A percentile compares a stretch with the other conserved stretches of the same genome.
phyloP scores from a whole-genome alignment of 495 filamentous ascomycete species.

The Aspergillus incahuasiensis region DNA sequence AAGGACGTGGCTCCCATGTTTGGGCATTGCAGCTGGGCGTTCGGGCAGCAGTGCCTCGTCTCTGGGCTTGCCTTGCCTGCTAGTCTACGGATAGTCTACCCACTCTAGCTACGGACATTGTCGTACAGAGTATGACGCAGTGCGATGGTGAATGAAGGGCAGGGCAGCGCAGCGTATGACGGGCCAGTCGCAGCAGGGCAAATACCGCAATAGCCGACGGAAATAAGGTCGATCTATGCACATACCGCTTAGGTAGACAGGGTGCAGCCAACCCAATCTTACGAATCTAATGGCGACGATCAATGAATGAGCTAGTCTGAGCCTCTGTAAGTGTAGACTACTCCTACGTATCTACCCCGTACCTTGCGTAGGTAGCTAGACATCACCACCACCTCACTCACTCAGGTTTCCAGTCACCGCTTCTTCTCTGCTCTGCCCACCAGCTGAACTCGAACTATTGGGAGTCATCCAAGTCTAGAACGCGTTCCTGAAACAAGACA shows the following conservation, averaged over 20 bases:
- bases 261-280: background rate
- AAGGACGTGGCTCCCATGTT: background rate
- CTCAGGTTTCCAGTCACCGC: background rate
- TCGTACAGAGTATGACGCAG: slow-evolving; percentile 1
- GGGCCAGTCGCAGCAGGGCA: background rate
- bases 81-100: no score
- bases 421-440: background rate
- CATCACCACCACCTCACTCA: background rate
- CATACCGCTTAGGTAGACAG: background rate
- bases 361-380: no score
- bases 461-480: background rate
- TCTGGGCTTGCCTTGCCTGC: background rate
- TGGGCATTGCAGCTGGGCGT: background rate
- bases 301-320: background rate
- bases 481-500: slow-evolving; percentile 2
- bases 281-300: background rate
- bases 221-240: background rate
- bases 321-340: background rate
- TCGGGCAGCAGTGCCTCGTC: background rate
- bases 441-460: background rate
- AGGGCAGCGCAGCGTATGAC: no score
- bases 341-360: no score
- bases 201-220: background rate
- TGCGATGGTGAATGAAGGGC: background rate
- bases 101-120: background rate